These are phyloP conservation scores for Papiliotrema flavescens DNA, from an alignment of 1,284 basidiomycete genomes.

Conservation along the genomic window DNA sequence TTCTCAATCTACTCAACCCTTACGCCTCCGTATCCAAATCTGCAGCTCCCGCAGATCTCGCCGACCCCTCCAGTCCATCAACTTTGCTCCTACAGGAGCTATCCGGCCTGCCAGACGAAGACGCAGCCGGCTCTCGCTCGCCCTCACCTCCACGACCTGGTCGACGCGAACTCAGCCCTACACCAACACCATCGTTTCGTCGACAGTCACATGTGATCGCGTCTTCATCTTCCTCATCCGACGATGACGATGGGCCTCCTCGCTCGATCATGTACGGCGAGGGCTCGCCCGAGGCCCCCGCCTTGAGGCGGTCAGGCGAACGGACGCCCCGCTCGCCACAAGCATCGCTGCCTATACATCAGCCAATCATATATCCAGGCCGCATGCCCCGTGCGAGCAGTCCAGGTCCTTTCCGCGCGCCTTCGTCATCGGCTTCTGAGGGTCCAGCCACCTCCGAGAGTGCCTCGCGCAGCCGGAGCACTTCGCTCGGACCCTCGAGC, in stretches of 20 bases:
- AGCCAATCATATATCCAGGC: not conserved
- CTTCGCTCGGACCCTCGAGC: slow-evolving; percentile 28
- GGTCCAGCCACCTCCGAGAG: not conserved
- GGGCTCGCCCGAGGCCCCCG: not conserved
- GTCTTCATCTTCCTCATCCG: slow-evolving; percentile 13
- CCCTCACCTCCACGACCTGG: not conserved
- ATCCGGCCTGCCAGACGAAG: slow-evolving; percentile 17
- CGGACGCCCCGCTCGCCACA: slow-evolving; percentile 15
- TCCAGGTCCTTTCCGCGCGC: slow-evolving; percentile 1
- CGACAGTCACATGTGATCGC: slow-evolving; percentile 12
- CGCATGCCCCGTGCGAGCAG: not conserved
- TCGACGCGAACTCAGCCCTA: slow-evolving; percentile 16
- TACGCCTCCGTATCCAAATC: slow-evolving; percentile 64
- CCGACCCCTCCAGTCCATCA: slow-evolving; percentile 37
- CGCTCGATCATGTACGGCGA: slow-evolving; percentile 32
- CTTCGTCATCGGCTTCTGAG: slow-evolving; percentile 14
- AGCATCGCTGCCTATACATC: not conserved
- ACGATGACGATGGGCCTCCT: slow-evolving; percentile 35
- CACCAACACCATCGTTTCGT: slow-evolving; percentile 6
- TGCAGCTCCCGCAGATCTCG: slow-evolving; percentile 67
- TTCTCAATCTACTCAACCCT: slow-evolving; percentile 77
- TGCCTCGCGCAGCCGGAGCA: slow-evolving; percentile 20
- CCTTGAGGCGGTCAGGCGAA: slow-evolving; percentile 4
- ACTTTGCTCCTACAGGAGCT: slow-evolving; percentile 41
- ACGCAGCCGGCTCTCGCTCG: not conserved